phyloP scores from a whole-genome alignment of 1,284 basidiomycete genomes.

The Calocybe gambosa region DNA sequence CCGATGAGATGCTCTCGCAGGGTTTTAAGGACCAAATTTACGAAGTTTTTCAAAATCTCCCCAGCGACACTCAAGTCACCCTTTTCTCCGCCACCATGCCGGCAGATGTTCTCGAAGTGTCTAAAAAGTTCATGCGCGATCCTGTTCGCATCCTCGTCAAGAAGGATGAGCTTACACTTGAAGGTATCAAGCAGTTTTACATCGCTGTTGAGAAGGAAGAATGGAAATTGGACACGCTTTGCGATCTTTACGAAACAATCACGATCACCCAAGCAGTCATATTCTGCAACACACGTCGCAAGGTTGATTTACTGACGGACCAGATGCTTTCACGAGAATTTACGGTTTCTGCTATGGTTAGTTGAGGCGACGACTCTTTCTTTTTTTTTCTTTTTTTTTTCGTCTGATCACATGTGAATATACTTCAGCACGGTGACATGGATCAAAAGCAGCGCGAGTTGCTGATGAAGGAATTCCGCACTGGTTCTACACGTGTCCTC shows the following conservation, averaged over 20 bases:
- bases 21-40: constrained; percentile 90
- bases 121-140: constrained; percentile 91
- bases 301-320: constrained; percentile 94
- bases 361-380: too few species aligned
- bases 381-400: too few species aligned
- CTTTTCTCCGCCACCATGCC: constrained; percentile 85
- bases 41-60: constrained; percentile 80
- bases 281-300: constrained; percentile 91
- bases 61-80: constrained; percentile 73
- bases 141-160: constrained; percentile 89
- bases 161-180: constrained; percentile 84
- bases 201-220: constrained; percentile 93
- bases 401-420: background rate
- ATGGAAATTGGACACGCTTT: constrained; percentile 90
- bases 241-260: constrained; percentile 87
- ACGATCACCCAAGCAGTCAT: constrained; percentile 92
- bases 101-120: constrained; percentile 81
- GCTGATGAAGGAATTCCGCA: constrained; percentile 91
- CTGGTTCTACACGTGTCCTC: constrained; percentile 81
- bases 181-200: constrained; percentile 94
- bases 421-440: constrained; percentile 83
- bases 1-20: constrained; percentile 82
- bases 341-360: constrained; percentile 89
- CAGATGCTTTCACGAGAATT: constrained; percentile 90
- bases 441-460: constrained; percentile 87